phyloP scores from a whole-genome alignment of 176 grass and related monocot species.

The Rhynchospora pubera region DNA sequence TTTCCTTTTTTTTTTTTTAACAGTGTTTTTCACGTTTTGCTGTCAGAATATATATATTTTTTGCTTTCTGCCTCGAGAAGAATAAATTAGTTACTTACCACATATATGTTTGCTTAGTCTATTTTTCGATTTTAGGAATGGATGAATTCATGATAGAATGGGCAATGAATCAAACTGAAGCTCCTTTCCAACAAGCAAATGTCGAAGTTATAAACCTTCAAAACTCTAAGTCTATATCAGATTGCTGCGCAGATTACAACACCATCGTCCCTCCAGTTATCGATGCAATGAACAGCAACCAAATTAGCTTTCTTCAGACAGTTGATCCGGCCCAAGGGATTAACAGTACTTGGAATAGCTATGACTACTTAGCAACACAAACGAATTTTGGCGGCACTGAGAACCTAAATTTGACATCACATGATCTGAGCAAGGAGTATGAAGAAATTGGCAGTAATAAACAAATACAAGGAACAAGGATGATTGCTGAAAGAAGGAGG shows the following conservation, averaged over 20 bases:
- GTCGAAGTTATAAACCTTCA: not conserved
- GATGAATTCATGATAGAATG: slow-evolving; percentile 3
- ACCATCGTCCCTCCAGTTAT: not conserved
- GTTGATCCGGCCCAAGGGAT: not conserved
- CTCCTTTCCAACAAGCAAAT: not conserved
- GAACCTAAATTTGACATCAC: not conserved
- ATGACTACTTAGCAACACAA: not conserved
- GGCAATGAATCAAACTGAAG: not conserved
- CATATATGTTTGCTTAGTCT: too few relatives aligned
- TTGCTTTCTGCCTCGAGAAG: too few relatives aligned
- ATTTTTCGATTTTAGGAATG: not conserved
- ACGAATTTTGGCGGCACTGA: not conserved
- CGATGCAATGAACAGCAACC: not conserved
- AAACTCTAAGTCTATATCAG: not conserved
- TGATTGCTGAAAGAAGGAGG: slow-evolving; percentile 49
- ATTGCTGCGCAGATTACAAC: not conserved
- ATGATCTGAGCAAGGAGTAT: not conserved
- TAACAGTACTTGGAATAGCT: not conserved
- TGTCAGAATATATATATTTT: too few relatives aligned
- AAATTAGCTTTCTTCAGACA: not conserved
- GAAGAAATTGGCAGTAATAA: not conserved
- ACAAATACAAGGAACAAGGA: not conserved
- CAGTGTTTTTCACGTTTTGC: too few relatives aligned
- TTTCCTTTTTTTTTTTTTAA: too few relatives aligned
- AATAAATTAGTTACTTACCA: too few relatives aligned